Percentiles rank a stretch among this genome's conserved stretches.
Conservation (phyloP, 148 eudicot genomes). For the Euryodendron excelsum region DNA sequence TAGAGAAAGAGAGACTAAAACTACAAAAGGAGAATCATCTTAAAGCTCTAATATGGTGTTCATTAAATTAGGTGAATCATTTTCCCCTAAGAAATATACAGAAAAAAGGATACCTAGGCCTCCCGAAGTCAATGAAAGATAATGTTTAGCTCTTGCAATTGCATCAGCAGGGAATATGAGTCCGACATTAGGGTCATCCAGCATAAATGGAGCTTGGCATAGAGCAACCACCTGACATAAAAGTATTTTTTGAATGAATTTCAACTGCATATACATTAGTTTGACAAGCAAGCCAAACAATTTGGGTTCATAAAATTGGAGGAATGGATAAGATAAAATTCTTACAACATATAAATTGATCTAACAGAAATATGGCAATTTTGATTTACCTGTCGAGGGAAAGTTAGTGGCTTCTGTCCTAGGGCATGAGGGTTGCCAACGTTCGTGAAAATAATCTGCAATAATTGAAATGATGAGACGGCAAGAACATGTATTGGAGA, state of each 20-base stretch:
- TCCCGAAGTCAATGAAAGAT: slow-evolving; percentile 77
- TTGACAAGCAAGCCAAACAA: neutral
- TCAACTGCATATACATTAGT: slow-evolving; percentile 1
- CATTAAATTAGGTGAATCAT: neutral
- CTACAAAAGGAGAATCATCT: neutral
- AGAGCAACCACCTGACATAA: slow-evolving; percentile 83
- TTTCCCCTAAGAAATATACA: neutral
- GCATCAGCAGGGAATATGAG: slow-evolving; percentile 94
- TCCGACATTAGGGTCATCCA: slow-evolving; percentile 98
- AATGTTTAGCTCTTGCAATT: slow-evolving; percentile 89
- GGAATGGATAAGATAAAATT: neutral
- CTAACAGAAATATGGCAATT: slow-evolving; percentile 6
- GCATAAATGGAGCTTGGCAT: slow-evolving; percentile 98
- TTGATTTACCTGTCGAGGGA: slow-evolving; percentile 84
- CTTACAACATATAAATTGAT: neutral
- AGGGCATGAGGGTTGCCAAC: slow-evolving; percentile 99
- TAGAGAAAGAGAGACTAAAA: neutral
- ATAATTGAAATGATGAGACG: slow-evolving; percentile 12
- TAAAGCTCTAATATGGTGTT: neutral
- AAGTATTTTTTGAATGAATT: slow-evolving; percentile 12
- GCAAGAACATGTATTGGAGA: slow-evolving; percentile 8
- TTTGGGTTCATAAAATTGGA: neutral
- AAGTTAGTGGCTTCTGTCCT: slow-evolving; percentile 92
- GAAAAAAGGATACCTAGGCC: slow-evolving; percentile 69
- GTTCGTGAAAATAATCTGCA: slow-evolving; percentile 96